Evolutionary conservation across 2,329 filamentous ascomycete species (phyloP).

Genomic region (Chaetothyriales sp.): DNA sequence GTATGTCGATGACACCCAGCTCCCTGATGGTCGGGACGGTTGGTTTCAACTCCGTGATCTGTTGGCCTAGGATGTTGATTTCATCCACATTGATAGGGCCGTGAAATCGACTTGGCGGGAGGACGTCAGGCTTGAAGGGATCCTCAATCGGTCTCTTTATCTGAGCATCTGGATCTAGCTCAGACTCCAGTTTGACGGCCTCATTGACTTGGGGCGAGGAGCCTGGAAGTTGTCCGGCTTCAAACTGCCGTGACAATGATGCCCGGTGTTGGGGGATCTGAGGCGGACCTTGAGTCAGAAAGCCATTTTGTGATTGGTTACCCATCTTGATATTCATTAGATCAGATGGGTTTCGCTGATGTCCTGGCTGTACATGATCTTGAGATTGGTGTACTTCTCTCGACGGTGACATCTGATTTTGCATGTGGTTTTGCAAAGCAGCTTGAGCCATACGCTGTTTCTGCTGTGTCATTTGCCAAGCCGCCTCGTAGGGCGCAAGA

Average conservation of each 20-base stretch:
- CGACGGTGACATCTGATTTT: conserved; percentile 24
- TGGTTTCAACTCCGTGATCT: conserved; percentile 54
- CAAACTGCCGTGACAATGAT: conserved; percentile 18
- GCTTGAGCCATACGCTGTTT: conserved; percentile 28
- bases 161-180: conserved; percentile 22
- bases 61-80: conserved; percentile 47
- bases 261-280: conserved; percentile 18
- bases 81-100: conserved; percentile 59
- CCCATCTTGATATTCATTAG: conserved; percentile 17
- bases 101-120: conserved; percentile 39
- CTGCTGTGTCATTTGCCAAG: conserved; percentile 30
- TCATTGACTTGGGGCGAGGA: conserved; percentile 11
- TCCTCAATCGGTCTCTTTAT: conserved; percentile 28
- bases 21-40: conserved; percentile 61
- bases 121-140: conserved; percentile 32
- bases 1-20: conserved; percentile 76
- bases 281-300: conserved; percentile 21
- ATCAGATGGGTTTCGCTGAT: conserved; percentile 13
- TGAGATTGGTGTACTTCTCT: conserved; percentile 23
- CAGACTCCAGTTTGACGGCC: conserved; percentile 12
- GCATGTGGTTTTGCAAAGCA: conserved; percentile 26
- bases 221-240: conserved; percentile 17
- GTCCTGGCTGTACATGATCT: conserved; percentile 4
- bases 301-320: conserved; percentile 23
- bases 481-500: conserved; percentile 53